A percentile compares a stretch with the other conserved stretches of the same genome.
Evolutionary conservation across 768 basidiomycete genomes (phyloP).

Genomic region (Hericium alpestre): DNA sequence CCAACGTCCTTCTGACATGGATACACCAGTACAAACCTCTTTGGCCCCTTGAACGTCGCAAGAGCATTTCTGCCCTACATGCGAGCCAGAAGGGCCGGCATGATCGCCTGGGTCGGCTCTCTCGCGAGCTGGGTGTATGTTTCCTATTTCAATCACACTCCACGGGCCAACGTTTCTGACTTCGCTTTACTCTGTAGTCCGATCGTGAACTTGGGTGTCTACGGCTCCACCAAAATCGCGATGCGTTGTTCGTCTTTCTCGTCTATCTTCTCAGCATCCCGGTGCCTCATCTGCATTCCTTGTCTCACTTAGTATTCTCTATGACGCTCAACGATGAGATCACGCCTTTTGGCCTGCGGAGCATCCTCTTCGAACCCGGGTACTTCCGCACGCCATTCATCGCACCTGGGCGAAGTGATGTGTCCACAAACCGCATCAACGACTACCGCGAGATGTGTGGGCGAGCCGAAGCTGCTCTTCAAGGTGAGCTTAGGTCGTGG

Average conservation of each 20-base stretch:
- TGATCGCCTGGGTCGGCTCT: slow-evolving; percentile 11
- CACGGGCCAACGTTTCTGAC: neutral
- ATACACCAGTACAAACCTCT: slow-evolving; percentile 13
- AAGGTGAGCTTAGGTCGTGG: neutral
- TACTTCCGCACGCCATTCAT: neutral
- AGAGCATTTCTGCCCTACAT: slow-evolving; percentile 14
- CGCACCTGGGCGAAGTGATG: neutral
- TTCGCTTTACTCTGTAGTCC: neutral
- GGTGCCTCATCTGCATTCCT: too few species aligned
- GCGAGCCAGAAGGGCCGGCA: slow-evolving; percentile 11
- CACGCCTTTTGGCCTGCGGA: neutral
- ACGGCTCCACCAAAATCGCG: neutral
- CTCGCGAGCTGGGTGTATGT: slow-evolving; percentile 3
- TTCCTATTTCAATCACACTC: neutral
- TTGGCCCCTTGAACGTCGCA: slow-evolving; percentile 13
- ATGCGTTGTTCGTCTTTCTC: too few species aligned
- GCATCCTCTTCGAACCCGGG: neutral
- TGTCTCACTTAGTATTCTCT: neutral
- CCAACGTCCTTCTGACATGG: too few species aligned
- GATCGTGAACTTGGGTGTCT: neutral
- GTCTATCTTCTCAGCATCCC: too few species aligned
- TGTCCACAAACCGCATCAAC: neutral
- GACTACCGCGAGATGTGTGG: neutral
- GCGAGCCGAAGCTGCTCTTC: neutral
- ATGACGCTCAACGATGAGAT: neutral